phyloP scores from a whole-genome alignment of 306 rosid species.

The Cucumis melo region DNA sequence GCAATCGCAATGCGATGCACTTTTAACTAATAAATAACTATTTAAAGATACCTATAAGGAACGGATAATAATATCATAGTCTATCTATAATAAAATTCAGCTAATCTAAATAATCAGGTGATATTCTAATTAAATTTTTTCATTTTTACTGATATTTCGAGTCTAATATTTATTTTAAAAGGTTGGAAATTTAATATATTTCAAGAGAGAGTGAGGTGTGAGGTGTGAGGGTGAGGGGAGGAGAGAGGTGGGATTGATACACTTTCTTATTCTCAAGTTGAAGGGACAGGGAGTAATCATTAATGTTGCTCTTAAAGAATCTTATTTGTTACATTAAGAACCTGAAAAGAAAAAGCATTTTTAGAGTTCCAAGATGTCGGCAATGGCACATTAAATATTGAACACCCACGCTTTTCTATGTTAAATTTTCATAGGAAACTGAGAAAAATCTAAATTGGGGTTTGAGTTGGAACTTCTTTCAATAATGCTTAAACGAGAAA shows the following conservation, averaged over 20 bases:
- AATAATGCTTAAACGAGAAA: not conserved
- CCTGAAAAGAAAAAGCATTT: not conserved
- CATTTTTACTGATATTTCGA: too few relatives aligned
- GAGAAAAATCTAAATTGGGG: not conserved
- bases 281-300: constrained; percentile 14
- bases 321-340: constrained; percentile 7
- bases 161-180: not conserved
- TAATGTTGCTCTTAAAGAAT: constrained; percentile 17
- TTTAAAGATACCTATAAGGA: too few relatives aligned
- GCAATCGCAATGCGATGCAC: too few relatives aligned
- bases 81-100: too few relatives aligned
- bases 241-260: constrained; percentile 4
- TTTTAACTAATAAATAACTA: too few relatives aligned
- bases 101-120: too few relatives aligned
- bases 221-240: too few relatives aligned
- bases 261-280: not conserved
- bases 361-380: constrained; percentile 29
- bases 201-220: not conserved
- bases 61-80: too few relatives aligned
- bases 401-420: not conserved
- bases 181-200: not conserved
- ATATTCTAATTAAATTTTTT: too few relatives aligned
- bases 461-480: not conserved
- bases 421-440: not conserved
- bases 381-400: not conserved